These are phyloP conservation scores for Gilbertella persicaria DNA, from an alignment of 371 early-diverging fungal species.

Conservation along the genomic window DNA sequence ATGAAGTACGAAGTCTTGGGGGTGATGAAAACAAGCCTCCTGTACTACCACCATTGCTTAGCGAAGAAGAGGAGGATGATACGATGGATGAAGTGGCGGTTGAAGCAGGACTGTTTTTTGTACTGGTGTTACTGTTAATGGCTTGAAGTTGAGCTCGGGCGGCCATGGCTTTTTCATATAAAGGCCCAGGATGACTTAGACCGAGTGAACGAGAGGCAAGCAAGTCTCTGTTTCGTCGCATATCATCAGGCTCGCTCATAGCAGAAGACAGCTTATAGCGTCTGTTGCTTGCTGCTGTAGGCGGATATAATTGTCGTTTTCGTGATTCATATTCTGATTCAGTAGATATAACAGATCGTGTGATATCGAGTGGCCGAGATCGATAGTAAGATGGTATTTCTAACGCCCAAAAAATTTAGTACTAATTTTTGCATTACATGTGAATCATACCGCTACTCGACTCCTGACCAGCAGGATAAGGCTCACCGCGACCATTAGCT, in stretches of 20 bases:
- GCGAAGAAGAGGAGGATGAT: background rate
- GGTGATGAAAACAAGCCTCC: slow-evolving; percentile 17
- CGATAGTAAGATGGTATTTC: slow-evolving; percentile 1
- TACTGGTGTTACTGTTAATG: slow-evolving; percentile 7
- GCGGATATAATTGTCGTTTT: slow-evolving; percentile 37
- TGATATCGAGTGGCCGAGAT: background rate
- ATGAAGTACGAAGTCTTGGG: slow-evolving; percentile 9
- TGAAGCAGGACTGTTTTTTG: slow-evolving; percentile 9
- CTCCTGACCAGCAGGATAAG: slow-evolving; percentile 63
- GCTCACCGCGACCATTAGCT: slow-evolving; percentile 69
- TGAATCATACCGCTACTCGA: slow-evolving; percentile 42
- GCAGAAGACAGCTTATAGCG: slow-evolving; percentile 14
- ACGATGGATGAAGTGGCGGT: slow-evolving; percentile 8
- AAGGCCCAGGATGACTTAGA: slow-evolving; percentile 29
- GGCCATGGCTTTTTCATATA: slow-evolving; percentile 47
- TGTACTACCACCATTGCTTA: slow-evolving; percentile 5
- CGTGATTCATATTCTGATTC: slow-evolving; percentile 41
- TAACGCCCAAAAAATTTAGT: slow-evolving; percentile 5
- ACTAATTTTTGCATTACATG: background rate
- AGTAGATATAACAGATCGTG: slow-evolving; percentile 36
- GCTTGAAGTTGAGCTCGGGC: slow-evolving; percentile 46
- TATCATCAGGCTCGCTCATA: slow-evolving; percentile 49
- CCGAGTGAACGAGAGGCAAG: slow-evolving; percentile 33
- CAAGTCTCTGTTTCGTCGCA: slow-evolving; percentile 37
- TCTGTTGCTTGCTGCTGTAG: slow-evolving; percentile 12